These are phyloP conservation scores for Lyophyllum decastes DNA, from an alignment of 768 basidiomycete genomes.

Conservation along the genomic window DNA sequence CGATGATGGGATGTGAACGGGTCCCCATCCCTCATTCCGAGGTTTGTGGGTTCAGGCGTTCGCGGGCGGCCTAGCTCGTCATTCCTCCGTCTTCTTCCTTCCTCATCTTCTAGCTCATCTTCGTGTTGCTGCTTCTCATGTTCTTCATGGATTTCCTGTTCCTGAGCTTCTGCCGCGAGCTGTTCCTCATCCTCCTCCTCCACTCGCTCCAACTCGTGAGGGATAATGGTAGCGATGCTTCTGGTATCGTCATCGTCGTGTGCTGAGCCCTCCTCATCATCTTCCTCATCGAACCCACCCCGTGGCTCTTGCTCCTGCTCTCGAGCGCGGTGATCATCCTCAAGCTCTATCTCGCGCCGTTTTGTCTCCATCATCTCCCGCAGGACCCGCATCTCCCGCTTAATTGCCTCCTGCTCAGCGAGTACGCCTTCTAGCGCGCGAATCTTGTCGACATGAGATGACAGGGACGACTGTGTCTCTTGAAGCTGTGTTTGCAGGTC, in stretches of 20 bases:
- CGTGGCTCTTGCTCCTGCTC: slow-evolving; percentile 21
- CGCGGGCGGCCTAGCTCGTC: slow-evolving; percentile 69
- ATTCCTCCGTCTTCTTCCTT: slow-evolving; percentile 51
- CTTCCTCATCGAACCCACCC: slow-evolving; percentile 34
- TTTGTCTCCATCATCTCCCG: slow-evolving; percentile 72
- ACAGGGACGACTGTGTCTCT: slow-evolving; percentile 80
- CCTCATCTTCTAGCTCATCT: slow-evolving; percentile 44
- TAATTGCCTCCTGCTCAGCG: slow-evolving; percentile 82
- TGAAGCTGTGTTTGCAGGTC: slow-evolving; percentile 82
- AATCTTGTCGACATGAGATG: slow-evolving; percentile 79
- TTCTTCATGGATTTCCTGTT: slow-evolving; percentile 23
- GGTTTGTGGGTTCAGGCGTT: slow-evolving; percentile 75
- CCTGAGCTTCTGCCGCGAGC: slow-evolving; percentile 23
- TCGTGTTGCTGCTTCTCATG: slow-evolving; percentile 33
- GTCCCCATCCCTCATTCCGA: slow-evolving; percentile 34
- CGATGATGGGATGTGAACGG: slow-evolving; percentile 17
- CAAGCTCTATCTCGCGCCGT: slow-evolving; percentile 42
- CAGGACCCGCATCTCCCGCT: slow-evolving; percentile 72
- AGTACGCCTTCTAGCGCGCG: slow-evolving; percentile 80
- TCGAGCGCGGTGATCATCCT: slow-evolving; percentile 12
- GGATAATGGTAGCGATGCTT: slow-evolving; percentile 72
- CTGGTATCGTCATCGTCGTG: slow-evolving; percentile 71
- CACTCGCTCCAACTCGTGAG: slow-evolving; percentile 70
- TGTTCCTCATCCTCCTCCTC: slow-evolving; percentile 77
- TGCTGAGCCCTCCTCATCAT: slow-evolving; percentile 30